Conservation (phyloP, 805 yeast species). For the Kodamaea restingae region DNA sequence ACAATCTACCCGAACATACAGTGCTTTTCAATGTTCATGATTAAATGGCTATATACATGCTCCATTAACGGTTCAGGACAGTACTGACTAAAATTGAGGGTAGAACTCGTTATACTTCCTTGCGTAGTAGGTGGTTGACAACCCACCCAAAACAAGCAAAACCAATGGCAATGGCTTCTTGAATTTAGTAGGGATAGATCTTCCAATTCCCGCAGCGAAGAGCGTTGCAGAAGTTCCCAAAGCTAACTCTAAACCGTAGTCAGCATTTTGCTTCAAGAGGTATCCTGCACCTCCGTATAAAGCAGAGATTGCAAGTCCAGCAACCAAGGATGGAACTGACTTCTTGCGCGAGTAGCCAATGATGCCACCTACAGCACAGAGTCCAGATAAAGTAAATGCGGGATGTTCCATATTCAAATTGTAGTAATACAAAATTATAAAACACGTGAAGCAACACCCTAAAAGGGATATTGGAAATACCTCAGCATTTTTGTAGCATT, state of each 20-base stretch:
- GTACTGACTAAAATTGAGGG: slow-evolving; percentile 4
- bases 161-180: slow-evolving; percentile 73
- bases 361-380: slow-evolving; percentile 65
- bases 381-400: slow-evolving; percentile 64
- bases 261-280: slow-evolving; percentile 65
- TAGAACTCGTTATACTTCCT: slow-evolving; percentile 75
- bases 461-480: neutral
- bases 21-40: no score
- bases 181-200: slow-evolving; percentile 58
- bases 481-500: neutral
- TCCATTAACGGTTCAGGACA: no score
- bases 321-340: slow-evolving; percentile 75
- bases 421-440: no score
- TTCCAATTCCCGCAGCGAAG: slow-evolving; percentile 65
- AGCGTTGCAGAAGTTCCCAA: slow-evolving; percentile 65
- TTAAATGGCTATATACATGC: no score
- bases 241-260: slow-evolving; percentile 79
- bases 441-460: neutral
- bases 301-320: slow-evolving; percentile 62
- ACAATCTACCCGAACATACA: no score
- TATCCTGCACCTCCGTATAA: slow-evolving; percentile 71
- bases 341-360: slow-evolving; percentile 65
- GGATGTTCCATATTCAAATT: slow-evolving; percentile 75
- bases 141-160: slow-evolving; percentile 58
- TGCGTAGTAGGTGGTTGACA: slow-evolving; percentile 64